phyloP scores from a whole-genome alignment of 163 green algal genomes.

The Botryococcus braunii region DNA sequence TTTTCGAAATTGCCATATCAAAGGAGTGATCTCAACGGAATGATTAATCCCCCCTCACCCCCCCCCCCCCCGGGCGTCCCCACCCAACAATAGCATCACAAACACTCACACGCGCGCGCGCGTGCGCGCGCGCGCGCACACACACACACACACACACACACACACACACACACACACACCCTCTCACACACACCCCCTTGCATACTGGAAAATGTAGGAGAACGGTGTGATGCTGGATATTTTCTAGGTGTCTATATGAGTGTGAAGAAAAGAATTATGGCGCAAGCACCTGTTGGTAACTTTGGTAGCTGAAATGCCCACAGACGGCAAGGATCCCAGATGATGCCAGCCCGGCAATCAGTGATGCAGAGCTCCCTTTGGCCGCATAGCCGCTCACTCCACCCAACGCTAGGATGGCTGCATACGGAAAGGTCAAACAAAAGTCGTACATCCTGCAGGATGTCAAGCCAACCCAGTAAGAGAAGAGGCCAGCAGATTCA shows the following conservation, averaged over 20 bases:
- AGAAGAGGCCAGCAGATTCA: too few relatives aligned
- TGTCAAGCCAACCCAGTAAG: too few relatives aligned
- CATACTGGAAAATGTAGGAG: not conserved
- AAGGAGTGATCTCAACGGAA: not conserved
- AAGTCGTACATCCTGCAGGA: conserved; percentile 50
- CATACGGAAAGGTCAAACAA: conserved; percentile 36
- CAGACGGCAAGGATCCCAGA: conserved; percentile 19
- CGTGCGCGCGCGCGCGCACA: too few relatives aligned
- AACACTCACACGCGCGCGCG: too few relatives aligned
- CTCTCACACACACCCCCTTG: too few relatives aligned
- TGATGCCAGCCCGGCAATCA: conserved; percentile 28
- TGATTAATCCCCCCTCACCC: too few relatives aligned
- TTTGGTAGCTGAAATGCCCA: conserved; percentile 18
- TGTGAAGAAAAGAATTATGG: too few relatives aligned
- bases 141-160: too few relatives aligned
- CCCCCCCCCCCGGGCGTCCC: too few relatives aligned
- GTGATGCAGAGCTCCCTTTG: conserved; percentile 31
- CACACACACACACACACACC: too few relatives aligned
- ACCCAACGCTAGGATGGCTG: conserved; percentile 27
- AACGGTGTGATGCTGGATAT: not conserved
- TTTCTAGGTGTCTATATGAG: not conserved
- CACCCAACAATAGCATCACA: too few relatives aligned
- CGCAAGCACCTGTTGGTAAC: conserved; percentile 21
- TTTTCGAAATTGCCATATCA: not conserved
- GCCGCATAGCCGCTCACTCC: conserved; percentile 23